Evolutionary conservation across 352 stramenopile species (phyloP), one percentile per base, ranked within the genome.

Genomic region (Phytophthora boehmeriae): DNA sequence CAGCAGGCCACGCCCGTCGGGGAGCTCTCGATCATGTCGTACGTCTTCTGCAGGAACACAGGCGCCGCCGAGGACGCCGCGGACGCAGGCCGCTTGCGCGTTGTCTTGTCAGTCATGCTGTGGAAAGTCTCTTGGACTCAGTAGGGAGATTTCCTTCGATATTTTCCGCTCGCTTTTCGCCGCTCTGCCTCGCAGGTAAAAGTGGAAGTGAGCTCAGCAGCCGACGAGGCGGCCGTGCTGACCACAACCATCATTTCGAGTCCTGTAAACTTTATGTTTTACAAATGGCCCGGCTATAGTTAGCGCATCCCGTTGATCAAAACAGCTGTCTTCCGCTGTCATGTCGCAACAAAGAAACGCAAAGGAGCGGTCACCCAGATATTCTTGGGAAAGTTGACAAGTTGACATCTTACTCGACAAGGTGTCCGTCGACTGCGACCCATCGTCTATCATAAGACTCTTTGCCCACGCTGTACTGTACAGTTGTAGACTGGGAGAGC

Each of bases 11-110:
- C 78, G 20, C 75, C 47, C 6, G 66, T 45, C 10, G 90, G 78
- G 41, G 88, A 96, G 61, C 86, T 94, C 70, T 97, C 88, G 59
- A 98, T 96, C 83, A 98, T 96, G 58, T 96, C 88, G 72, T 97
- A 98, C 19, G 92, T 97, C 76, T 98, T 98, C 54, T 96, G 85
- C 8, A 98, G 73, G 61, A 98, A 98, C 45, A 93, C 81, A 14
- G 92, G 84, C 50, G 86, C 76, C 1, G 68, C 54, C 6, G 68
- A 43, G 60, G 46, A 16, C 42, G 20, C 54, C 20, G 0, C 34
- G 20, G 34, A 39, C 34, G 51, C 47, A 44, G 66, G 46, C 34
- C 66, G 66, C 46, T 76, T 82, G 5, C 69, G 69, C 59, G 69
- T 62, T 48, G 74, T 79, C 20, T 63, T 63, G 43, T 74, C 69